Conservation (phyloP, 208 protist genomes). For the Endotrypanum monterogeii region DNA sequence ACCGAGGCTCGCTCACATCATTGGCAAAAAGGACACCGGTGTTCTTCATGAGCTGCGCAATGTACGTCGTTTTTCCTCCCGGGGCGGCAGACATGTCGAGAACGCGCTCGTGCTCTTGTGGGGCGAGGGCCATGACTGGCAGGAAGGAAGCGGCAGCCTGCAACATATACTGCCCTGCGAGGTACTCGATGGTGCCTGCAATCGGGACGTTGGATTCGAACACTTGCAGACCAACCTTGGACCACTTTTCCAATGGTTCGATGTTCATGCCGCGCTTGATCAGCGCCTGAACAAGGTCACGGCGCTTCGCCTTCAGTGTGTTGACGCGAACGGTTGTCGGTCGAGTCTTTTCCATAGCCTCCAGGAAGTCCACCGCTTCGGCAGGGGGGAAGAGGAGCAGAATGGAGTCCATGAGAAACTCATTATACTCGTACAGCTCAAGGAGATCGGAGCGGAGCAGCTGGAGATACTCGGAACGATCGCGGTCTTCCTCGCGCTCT, state of each 20-base stretch:
- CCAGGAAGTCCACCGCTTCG: conserved; percentile 96
- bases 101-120: conserved; percentile 93
- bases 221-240: conserved; percentile 98
- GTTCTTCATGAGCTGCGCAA: conserved; percentile 98
- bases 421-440: conserved; percentile 96
- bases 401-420: conserved; percentile 94
- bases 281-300: conserved; percentile 95
- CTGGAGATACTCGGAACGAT: conserved; percentile 93
- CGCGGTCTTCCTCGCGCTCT: conserved; percentile 82
- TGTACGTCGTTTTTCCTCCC: conserved; percentile 99
- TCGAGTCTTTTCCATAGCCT: conserved; percentile 97
- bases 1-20: conserved; percentile 95
- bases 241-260: conserved; percentile 96
- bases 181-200: conserved; percentile 99
- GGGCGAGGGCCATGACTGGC: conserved; percentile 97
- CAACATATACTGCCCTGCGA: conserved; percentile 99
- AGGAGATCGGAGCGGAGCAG: conserved; percentile 91
- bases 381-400: conserved; percentile 94
- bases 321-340: conserved; percentile 99
- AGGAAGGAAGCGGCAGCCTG: conserved; percentile 98
- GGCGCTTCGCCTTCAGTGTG: conserved; percentile 96
- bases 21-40: conserved; percentile 98
- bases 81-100: conserved; percentile 99
- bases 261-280: conserved; percentile 97
- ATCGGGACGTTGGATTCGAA: conserved; percentile 98